Conservation (phyloP, 2,329 filamentous ascomycete species). For the Colletotrichum aenigma region DNA sequence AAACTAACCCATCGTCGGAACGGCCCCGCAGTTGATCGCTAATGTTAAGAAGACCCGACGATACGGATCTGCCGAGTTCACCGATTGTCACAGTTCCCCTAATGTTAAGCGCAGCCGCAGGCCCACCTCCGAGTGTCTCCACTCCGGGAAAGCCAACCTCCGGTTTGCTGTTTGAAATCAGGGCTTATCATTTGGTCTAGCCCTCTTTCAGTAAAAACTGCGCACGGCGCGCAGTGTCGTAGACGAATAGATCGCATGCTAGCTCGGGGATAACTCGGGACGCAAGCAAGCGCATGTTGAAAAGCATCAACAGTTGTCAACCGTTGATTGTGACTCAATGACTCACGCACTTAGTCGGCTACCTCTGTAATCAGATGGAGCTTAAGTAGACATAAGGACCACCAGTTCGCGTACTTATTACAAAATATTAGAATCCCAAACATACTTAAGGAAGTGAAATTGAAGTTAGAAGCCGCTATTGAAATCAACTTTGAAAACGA, state of each 20-base stretch:
- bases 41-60: slow-evolving; percentile 14
- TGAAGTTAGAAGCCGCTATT: not conserved
- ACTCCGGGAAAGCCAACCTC: not conserved
- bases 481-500: not conserved
- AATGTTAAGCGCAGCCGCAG: not conserved
- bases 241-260: not conserved
- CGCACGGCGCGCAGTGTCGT: not conserved
- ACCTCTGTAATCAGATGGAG: not conserved
- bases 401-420: not conserved
- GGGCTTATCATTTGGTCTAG: not conserved
- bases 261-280: not conserved
- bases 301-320: not conserved
- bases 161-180: not conserved
- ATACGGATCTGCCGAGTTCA: not conserved
- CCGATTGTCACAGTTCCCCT: not conserved
- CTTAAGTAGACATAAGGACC: not conserved
- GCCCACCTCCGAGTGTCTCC: not conserved
- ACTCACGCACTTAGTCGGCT: not conserved
- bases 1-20: not conserved
- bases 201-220: not conserved
- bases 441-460: not conserved
- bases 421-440: not conserved
- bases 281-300: not conserved
- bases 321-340: not conserved
- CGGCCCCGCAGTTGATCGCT: slow-evolving; percentile 8